Evolutionary conservation across 352 stramenopile species (phyloP), one percentile per base, ranked within the genome.

Genomic region (Globisporangium splendens): DNA sequence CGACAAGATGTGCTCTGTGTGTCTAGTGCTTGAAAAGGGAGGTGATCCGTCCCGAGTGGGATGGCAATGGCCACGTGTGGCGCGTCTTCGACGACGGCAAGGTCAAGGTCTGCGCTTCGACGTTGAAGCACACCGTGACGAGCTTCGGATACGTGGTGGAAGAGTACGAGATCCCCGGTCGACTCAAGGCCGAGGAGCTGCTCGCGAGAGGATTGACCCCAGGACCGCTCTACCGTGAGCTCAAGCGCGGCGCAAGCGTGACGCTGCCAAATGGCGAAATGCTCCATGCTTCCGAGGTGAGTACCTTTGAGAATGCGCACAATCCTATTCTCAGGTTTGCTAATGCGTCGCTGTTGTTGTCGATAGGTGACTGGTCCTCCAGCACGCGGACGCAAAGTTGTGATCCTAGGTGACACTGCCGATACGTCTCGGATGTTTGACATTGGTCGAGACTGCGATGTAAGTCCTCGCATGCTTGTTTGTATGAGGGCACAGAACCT

Each of bases 221-320:
- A 43, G 95, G 95, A 54, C 95, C 92, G 8, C 66, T 96, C 38
- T 98, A 96, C 72, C 76, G 75, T 18, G 59, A 86, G 70, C 68
- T 98, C 14, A 98, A 98, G 67, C 54, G 82, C 28, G 95, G 95
- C 20, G 73, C 86, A 28, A 80, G 62, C 52, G 80, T 98, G 21
- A 89, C 83, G 8, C 82, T 98, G 50, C 69, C 78, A 0, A 84
- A 89, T 64, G 82, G 89, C 33, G 70, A 80, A 22, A 63, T 69
- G 3, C 68, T 98, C n/a, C 63, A 86, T 50, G 82, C 91, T 8
- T 70, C 79, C 14, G 79, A 98, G 63, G 89, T 97, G 67, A 11
- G 53, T 61, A 0, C 1, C 41, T 18, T 4, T 22, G 13, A 11
- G 43, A 31, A 1, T 39, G 50, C 24, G 2, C 3, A 11, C 10